Conservation (phyloP, 2,329 filamentous ascomycete genomes). For the Trichoderma breve region DNA sequence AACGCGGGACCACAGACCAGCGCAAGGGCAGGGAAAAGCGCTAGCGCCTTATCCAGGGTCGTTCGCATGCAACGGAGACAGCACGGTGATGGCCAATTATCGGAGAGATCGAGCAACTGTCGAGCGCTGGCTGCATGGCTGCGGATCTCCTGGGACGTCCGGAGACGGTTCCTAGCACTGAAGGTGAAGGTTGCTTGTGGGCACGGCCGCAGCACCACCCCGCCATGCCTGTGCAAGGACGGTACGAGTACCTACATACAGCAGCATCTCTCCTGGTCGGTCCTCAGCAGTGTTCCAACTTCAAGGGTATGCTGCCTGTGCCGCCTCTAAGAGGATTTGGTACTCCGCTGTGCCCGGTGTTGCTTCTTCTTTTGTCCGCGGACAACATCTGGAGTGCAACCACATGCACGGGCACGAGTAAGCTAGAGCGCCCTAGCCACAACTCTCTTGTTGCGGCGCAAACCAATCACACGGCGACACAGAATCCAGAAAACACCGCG, state of each 20-base stretch:
- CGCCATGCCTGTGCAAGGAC: not conserved
- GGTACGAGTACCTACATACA: not conserved
- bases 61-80: conserved; percentile 24
- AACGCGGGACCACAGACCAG: not conserved
- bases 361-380: not conserved
- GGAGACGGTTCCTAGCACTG: conserved; percentile 15
- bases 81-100: conserved; percentile 35
- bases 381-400: not conserved
- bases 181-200: not conserved
- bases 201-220: not conserved
- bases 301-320: not conserved
- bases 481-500: not conserved
- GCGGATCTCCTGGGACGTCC: conserved; percentile 16
- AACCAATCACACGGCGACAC: not conserved
- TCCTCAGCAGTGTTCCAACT: not conserved
- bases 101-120: conserved; percentile 33
- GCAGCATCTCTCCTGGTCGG: not conserved
- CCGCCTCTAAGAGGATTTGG: not conserved
- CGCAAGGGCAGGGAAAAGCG: conserved; percentile 19
- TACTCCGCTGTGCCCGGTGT: conserved; percentile 4
- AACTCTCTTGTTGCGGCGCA: not conserved
- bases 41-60: conserved; percentile 32
- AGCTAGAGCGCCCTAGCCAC: conserved; percentile 2
- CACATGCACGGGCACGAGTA: not conserved
- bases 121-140: conserved; percentile 1